phyloP scores from a whole-genome alignment of 2,329 filamentous ascomycete genomes.

The Apiospora kogelbergensis region DNA sequence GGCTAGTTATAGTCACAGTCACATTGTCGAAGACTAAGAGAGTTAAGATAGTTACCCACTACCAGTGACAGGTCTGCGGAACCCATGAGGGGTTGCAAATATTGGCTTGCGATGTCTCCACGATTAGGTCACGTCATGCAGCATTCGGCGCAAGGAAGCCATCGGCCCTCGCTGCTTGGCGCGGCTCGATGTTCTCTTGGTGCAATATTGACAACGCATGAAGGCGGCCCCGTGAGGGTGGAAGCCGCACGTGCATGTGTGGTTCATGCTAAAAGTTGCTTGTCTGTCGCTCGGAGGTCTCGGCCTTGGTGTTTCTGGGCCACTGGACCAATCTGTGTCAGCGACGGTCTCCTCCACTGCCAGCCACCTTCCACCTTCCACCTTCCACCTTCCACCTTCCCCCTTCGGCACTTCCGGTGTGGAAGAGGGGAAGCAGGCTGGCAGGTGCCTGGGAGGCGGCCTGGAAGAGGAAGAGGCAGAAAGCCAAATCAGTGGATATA shows the following conservation, averaged over 20 bases:
- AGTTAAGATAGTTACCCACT: neutral
- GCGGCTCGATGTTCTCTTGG: neutral
- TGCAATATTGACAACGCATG: neutral
- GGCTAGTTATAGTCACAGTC: neutral
- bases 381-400: neutral
- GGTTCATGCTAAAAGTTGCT: neutral
- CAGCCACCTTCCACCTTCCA: too few species aligned
- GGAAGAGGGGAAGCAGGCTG: neutral
- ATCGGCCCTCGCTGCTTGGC: neutral
- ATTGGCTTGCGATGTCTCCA: neutral
- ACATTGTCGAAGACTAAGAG: too few species aligned
- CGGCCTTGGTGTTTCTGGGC: neutral
- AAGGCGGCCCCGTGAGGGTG: neutral
- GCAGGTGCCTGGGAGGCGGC: neutral
- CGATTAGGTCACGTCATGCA: neutral
- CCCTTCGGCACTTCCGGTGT: neutral
- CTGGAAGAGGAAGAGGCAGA: too few species aligned
- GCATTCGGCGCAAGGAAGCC: neutral
- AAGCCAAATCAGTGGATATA: too few species aligned
- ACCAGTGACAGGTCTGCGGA: neutral
- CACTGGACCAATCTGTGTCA: neutral
- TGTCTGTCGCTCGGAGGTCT: neutral
- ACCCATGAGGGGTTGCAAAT: neutral
- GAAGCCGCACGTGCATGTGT: neutral
- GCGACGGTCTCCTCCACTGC: neutral